Percentiles rank a stretch among this genome's conserved stretches.
Evolutionary conservation across 805 yeast species (phyloP).

Genomic region (Huiozyma naganishii): DNA sequence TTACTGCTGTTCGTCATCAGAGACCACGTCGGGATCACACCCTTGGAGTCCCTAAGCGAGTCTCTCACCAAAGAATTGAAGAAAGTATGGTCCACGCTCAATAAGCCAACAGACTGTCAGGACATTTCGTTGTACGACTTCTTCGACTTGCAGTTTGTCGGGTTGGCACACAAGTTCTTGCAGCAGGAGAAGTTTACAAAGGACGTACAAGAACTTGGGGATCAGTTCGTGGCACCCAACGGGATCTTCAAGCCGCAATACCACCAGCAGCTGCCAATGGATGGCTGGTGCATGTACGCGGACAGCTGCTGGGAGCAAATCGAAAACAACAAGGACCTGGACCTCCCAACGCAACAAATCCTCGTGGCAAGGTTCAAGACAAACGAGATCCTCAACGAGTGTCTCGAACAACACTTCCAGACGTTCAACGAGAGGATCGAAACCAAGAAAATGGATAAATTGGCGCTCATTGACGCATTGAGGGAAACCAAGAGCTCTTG

Average conservation of each 20-base stretch:
- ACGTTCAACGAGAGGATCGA: constrained; percentile 26
- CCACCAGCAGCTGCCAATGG: constrained; percentile 81
- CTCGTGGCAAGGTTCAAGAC: constrained; percentile 91
- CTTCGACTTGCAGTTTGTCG: constrained; percentile 73
- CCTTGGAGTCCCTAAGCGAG: constrained; percentile 55
- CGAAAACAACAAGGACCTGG: constrained; percentile 84
- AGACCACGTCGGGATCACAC: constrained; percentile 84
- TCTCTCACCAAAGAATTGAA: constrained; percentile 63
- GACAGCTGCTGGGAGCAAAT: constrained; percentile 91
- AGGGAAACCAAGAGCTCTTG: constrained; percentile 35
- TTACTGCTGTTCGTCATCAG: constrained; percentile 78
- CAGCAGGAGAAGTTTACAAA: constrained; percentile 59
- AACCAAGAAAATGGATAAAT: constrained; percentile 18
- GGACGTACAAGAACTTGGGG: constrained; percentile 55
- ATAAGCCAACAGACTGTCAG: constrained; percentile 58
- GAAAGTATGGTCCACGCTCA: constrained; percentile 67
- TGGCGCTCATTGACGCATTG: constrained; percentile 34
- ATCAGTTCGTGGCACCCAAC: constrained; percentile 12
- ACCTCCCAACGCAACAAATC: constrained; percentile 92
- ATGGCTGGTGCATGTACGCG: constrained; percentile 92
- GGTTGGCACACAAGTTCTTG: constrained; percentile 76
- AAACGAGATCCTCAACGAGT: constrained; percentile 65
- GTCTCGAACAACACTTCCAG: constrained; percentile 35
- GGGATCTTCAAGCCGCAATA: constrained; percentile 54
- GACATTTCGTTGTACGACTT: constrained; percentile 53